Evolutionary conservation across 495 filamentous ascomycete species (phyloP).

Genomic region (Trichoderma reesei): DNA sequence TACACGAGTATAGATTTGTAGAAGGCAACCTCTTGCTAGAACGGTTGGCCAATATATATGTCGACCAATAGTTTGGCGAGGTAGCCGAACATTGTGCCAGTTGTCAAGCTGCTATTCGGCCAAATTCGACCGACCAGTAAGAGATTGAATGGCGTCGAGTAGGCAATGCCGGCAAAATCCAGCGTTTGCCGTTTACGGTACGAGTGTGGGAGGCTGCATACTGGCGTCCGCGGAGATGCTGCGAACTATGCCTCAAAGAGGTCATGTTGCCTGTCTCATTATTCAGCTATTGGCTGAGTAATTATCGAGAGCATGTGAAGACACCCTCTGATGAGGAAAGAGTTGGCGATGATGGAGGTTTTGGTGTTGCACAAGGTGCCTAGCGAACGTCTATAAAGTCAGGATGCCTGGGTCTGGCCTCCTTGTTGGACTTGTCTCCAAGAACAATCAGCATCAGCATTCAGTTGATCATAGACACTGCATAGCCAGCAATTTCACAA

Average conservation of each 20-base stretch:
- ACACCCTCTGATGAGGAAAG: background rate
- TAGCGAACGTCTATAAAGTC: background rate
- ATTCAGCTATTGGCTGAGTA: background rate
- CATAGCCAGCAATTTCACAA: background rate
- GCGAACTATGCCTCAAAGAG: background rate
- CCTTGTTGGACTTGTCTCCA: background rate
- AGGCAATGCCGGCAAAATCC: background rate
- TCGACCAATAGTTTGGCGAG: background rate
- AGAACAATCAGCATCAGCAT: background rate
- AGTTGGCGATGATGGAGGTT: background rate
- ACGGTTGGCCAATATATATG: no score
- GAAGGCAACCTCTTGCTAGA: no score
- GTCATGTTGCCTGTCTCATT: background rate
- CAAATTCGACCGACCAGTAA: background rate
- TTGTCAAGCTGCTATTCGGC: background rate
- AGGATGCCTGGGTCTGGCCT: background rate
- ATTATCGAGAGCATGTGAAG: background rate
- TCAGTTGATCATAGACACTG: background rate
- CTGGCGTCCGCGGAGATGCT: background rate
- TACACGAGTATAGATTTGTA: no score
- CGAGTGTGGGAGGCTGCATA: background rate
- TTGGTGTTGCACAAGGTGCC: background rate
- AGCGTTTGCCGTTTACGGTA: background rate
- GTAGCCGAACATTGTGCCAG: background rate
- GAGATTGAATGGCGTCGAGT: background rate